phyloP scores from a whole-genome alignment of 306 rosid genomes.

The Vigna trinervia region DNA sequence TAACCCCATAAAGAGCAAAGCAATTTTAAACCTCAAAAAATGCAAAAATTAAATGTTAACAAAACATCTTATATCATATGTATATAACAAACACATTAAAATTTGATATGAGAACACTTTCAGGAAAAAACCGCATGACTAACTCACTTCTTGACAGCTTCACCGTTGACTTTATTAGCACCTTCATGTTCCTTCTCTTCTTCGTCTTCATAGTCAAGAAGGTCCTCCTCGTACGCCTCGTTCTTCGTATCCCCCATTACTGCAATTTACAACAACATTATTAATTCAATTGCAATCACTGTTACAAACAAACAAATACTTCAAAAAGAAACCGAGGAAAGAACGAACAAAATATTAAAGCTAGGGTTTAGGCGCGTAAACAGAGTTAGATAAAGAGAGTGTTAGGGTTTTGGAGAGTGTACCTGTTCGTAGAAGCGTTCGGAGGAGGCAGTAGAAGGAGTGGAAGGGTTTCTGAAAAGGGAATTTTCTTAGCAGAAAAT shows the following conservation, averaged over 20 bases:
- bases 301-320: too few species aligned
- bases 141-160: conserved; percentile 83
- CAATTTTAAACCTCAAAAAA: neutral
- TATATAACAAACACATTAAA: neutral
- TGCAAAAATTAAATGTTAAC: neutral
- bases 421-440: too few species aligned
- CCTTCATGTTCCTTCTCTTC: conserved; percentile 92
- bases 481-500: too few species aligned
- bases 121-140: neutral
- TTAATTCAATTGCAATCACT: neutral
- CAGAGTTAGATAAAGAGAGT: too few species aligned
- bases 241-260: conserved; percentile 91
- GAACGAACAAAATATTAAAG: too few species aligned
- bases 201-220: conserved; percentile 94
- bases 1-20: neutral
- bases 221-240: conserved; percentile 95
- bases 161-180: conserved; percentile 80
- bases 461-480: too few species aligned
- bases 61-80: too few species aligned
- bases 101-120: too few species aligned
- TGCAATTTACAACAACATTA: conserved; percentile 24
- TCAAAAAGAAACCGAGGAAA: too few species aligned
- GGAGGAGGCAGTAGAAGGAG: too few species aligned
- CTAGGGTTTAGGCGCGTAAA: too few species aligned
- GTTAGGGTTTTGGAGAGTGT: too few species aligned